Conservation (phyloP, 2,329 filamentous ascomycete species). For the Talaromyces rugulosus region DNA sequence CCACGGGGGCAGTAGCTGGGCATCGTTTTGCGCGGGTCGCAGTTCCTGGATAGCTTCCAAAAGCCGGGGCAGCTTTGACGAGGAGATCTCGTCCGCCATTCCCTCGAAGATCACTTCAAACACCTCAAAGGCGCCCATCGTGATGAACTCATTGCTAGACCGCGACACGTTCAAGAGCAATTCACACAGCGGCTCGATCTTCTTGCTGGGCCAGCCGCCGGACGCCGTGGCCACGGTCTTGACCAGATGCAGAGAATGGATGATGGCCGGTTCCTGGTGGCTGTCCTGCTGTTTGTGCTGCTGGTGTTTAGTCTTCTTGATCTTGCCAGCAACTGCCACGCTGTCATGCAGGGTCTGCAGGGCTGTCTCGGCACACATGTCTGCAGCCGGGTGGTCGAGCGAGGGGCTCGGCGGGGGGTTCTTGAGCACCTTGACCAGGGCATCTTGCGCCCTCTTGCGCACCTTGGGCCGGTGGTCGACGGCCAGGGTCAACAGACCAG, state of each 20-base stretch:
- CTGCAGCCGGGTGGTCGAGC: constrained; percentile 87
- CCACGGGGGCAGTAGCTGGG: constrained; percentile 91
- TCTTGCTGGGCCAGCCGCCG: constrained; percentile 92
- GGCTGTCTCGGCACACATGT: constrained; percentile 92
- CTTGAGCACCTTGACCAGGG: constrained; percentile 75
- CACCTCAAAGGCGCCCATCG: constrained; percentile 92
- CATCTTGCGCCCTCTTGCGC: constrained; percentile 87
- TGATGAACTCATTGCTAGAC: constrained; percentile 91
- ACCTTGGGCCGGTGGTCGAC: constrained; percentile 90
- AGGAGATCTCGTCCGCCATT: constrained; percentile 82
- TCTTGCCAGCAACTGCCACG: constrained; percentile 63
- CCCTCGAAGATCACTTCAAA: constrained; percentile 96
- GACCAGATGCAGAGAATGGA: constrained; percentile 87
- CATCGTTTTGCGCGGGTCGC: constrained; percentile 87
- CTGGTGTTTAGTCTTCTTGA: constrained; percentile 53
- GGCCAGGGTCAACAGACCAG: constrained; percentile 77
- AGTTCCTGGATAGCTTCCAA: constrained; percentile 90
- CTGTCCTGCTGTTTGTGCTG: constrained; percentile 43
- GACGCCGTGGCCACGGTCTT: constrained; percentile 84
- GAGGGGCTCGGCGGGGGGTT: constrained; percentile 86
- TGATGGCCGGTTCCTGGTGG: constrained; percentile 77
- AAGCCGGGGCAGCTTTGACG: constrained; percentile 81
- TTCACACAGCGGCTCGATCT: constrained; percentile 89
- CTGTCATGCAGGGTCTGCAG: constrained; percentile 71
- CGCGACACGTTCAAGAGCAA: constrained; percentile 81